Evolutionary conservation across 2,329 filamentous ascomycete genomes (phyloP), one percentile per base, ranked within the genome.

Genomic region (Paecilomyces sp.): DNA sequence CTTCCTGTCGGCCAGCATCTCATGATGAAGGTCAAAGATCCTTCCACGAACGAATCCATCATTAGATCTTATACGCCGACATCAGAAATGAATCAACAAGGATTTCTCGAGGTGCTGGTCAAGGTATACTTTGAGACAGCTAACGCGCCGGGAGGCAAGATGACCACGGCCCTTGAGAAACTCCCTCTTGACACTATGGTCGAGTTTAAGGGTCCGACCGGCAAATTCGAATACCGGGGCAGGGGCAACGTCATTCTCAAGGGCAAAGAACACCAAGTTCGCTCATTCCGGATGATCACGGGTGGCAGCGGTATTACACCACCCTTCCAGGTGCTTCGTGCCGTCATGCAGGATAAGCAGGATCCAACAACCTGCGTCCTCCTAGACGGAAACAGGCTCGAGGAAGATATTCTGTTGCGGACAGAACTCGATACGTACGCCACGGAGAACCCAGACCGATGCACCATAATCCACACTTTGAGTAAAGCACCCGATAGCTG

Each of bases 251-350:
- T 89, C 66, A 69, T 76, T 0, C 75, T 96, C 51, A 83, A 83
- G 33, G 83, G 83, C 0, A 80, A 78, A 22, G 71, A 79, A 60
- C 78, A 87, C 9, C 74, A 66, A 0, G 83, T 95, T 1, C 83
- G 81, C 57, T 83, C 82, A 12, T 91, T 96, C 72, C 80, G 89
- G 70, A 96, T 96, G 91, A 86, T 96, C 33, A 94, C 90, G 66
- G 92, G 84, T 13, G 92, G 92, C 5, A 90, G 85, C n/a, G 92
- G 92, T 0, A 89, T 97, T 68, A 96, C 92, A n/a, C 92, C 92
- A 0, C 90, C 96, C 63, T 94, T 88, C 71, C 90, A 94, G 69
- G 89, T 96, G 2, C 78, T 95, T 57, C 81, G 90, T 6, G 88
- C 90, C 0, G 84, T 95, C 0, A 82, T 92, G 72, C 79, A 82